Base-by-base conservation (phyloP, 345 rosid genomes). In the Xanthoceras sorbifolium region DNA sequence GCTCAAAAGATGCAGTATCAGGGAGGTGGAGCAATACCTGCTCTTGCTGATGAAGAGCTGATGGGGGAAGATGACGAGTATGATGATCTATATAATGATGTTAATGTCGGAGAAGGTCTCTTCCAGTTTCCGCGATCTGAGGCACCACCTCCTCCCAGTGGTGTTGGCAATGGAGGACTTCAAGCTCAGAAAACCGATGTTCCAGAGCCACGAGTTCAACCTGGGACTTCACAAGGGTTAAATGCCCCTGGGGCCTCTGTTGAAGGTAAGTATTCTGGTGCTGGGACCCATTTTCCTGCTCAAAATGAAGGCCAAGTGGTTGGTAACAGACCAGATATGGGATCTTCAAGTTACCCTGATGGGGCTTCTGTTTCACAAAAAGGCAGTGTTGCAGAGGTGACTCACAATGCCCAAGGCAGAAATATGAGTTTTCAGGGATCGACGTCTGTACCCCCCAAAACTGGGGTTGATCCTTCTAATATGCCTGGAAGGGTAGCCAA, bases 81-180 rank as follows among this genome's bases (percentile, higher is more conserved):
- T 63, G 97, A 91, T 80, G 97, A 93, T 84, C 91, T 93, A 18
- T 92, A 92, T 68, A 92, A 92, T 66, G 96, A 93, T 85, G 96
- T 92, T 46, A 92, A 92, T 79, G 95, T 92, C 20, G 97, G 97
- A 28, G 97, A 90, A 80, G 86, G 90, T 78, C 89, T 90, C 76
- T 78, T 84, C 75, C 92, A 87, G 77, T 86, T 87, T 84, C 95
- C 88, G 61, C 86, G 75, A 57, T 50, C 89, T 73, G 90, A 88
- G 78, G 52, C 80, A 52, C 87, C 93, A 32, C 64, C 79, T 0
- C 90, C 81, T 42, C 82, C 84, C 34, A 67, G 70, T 69, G 76
- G 77, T 63, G 66, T 65, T 5, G 85, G 83, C 12, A 85, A 69
- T 76, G 88, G 84, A 78, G 88, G 84, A 60, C 36, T 79, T 72